Percentiles rank a stretch among this genome's conserved stretches.
phyloP scores from a whole-genome alignment of 2,329 filamentous ascomycete genomes.

The Trichoderma sp. region DNA sequence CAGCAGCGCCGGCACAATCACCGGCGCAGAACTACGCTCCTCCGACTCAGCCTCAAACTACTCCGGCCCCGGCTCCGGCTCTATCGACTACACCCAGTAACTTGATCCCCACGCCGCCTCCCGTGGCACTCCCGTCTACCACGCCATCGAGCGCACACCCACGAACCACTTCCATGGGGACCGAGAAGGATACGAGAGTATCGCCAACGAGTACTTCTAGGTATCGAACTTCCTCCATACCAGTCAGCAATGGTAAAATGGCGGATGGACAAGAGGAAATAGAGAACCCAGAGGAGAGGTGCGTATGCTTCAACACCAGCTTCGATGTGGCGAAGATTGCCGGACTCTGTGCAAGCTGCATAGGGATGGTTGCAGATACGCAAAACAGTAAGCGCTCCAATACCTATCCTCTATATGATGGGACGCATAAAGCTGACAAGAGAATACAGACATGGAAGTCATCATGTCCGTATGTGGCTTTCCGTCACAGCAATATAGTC shows the following conservation, averaged over 20 bases:
- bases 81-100: not conserved
- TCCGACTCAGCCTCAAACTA: not conserved
- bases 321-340: constrained; percentile 46
- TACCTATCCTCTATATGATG: not conserved
- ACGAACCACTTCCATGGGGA: no score
- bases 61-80: not conserved
- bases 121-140: not conserved
- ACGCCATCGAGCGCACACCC: not conserved
- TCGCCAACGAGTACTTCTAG: not conserved
- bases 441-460: constrained; percentile 40
- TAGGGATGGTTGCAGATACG: constrained; percentile 38
- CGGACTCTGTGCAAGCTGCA: constrained; percentile 45
- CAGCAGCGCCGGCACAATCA: not conserved
- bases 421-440: not conserved
- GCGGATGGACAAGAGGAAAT: constrained; percentile 24
- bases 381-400: constrained; percentile 38
- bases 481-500: constrained; percentile 36
- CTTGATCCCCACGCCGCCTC: not conserved
- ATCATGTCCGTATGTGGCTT: constrained; percentile 45
- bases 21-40: not conserved
- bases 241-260: constrained; percentile 17
- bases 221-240: not conserved
- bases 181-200: not conserved
- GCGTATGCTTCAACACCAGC: constrained; percentile 45
- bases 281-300: constrained; percentile 39